phyloP scores from a whole-genome alignment of 1,139 yeast species.

The Taiozyma sp. region DNA sequence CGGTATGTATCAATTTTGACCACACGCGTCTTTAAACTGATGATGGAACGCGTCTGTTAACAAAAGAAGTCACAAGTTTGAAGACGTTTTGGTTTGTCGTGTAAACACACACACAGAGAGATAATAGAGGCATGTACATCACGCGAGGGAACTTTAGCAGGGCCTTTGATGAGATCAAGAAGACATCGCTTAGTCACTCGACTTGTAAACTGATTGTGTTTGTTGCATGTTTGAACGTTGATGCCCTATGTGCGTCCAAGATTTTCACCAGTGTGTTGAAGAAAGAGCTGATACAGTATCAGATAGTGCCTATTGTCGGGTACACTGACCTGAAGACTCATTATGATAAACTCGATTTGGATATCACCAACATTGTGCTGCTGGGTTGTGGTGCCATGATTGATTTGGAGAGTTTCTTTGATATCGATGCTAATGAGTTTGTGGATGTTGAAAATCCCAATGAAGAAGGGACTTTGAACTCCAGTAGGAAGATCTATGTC shows the following conservation, averaged over 20 bases:
- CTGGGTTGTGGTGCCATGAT: constrained; percentile 96
- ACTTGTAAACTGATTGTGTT: constrained; percentile 85
- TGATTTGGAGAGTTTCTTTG: constrained; percentile 76
- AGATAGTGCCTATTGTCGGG: constrained; percentile 92
- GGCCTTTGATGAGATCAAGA: constrained; percentile 55
- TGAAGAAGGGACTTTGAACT: constrained; percentile 23
- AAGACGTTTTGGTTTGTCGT: neutral
- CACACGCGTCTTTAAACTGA: no score
- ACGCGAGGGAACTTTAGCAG: constrained; percentile 53
- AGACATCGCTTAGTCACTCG: constrained; percentile 72
- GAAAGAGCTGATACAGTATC: constrained; percentile 81
- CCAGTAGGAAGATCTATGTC: constrained; percentile 58
- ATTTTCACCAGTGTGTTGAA: constrained; percentile 67
- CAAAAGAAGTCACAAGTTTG: neutral
- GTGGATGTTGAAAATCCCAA: constrained; percentile 20
- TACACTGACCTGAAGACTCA: constrained; percentile 69
- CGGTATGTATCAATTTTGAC: neutral
- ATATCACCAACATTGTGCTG: constrained; percentile 70
- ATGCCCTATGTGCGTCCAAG: constrained; percentile 86
- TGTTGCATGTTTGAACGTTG: constrained; percentile 87
- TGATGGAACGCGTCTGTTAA: no score
- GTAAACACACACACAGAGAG: neutral
- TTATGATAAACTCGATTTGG: constrained; percentile 60
- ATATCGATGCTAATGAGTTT: constrained; percentile 49
- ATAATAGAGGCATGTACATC: constrained; percentile 45